Evolutionary conservation across 208 protist species (phyloP), one percentile per base, ranked within the genome.

Genomic region (Crithidia brevicula): DNA sequence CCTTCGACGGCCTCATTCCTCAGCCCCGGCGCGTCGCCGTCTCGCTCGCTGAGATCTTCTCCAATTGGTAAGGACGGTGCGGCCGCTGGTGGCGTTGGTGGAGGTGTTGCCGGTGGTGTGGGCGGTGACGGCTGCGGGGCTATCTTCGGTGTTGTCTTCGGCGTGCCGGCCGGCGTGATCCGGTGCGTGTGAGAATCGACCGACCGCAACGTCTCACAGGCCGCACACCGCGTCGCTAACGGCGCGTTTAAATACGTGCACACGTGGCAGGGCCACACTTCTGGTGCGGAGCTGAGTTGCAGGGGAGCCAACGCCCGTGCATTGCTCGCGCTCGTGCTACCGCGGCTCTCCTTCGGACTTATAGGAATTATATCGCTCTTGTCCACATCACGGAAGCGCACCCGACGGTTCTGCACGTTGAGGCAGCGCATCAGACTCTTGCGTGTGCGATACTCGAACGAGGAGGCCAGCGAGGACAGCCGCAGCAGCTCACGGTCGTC

Each of bases 211-310:
- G 87, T 86, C 62, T 84, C 77, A 68, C 91, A 96, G 13, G 85
- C 75, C 16, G 79, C 67, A 50, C 91, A 96, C 52, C 65, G 72
- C 23, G 28, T 67, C 16, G 81, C 74, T 15, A 72, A 60, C 5
- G 85, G 74, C 3, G 78, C 73, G 79, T 93, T 93, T 42, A 92
- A 69, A 58, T 87, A 88, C n/a, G 72, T 79, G 64, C 91, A 96
- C 27, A 83, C 80, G 23, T 80, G 80, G 60, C 91, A 96, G 23
- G 82, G 63, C 91, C 84, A 94, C 60, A 82, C 74, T 73, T 89
- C 80, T 8, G 77, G 72, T 4, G 78, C 75, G 28, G 71, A 67
- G 53, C 52, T 66, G 10, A 78, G 51, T 10, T 65, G 27, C 54
- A 81, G 57, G 22, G 73, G 75, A 30, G 74, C 28, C n/a, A 79